Base-by-base conservation (phyloP, 2,329 filamentous ascomycete genomes). In the Septoria linicola region DNA sequence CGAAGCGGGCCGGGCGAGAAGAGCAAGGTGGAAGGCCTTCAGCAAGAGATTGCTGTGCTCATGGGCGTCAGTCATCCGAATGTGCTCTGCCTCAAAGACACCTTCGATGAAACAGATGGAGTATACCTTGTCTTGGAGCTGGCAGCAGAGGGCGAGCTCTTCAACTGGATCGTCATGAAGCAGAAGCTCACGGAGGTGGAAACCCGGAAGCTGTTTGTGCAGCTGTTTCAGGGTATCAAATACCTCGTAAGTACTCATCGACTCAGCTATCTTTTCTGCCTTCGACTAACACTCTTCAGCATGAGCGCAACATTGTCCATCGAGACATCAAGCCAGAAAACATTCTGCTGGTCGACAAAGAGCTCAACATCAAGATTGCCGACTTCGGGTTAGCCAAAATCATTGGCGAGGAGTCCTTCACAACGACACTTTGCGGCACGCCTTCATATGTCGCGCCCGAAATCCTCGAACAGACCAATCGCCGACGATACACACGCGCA, bases 311-410 rank as follows among this genome's bases (percentile, higher is more conserved):
- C 63, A 95, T 99, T 68, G 91, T 97, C 4, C 93, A 99, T 69
- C 87, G 93, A 51, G 93, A 99, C 63, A 96, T 99, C 72, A 97
- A 96, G 71, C 92, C 91, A 0, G 92, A 97, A 68, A 97, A 97
- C 64, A 97, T 99, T 27, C 74, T 99, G 7, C 75, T 99, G 30
- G 83, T 87, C 4, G 89, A 96, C 71, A 89, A 89, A 64, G 80
- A 93, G 27, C 74, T 96, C 21, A 84, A 85, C 53, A 85, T 96
- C 58, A 99, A 99, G 72, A 75, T 99, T 55, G 93, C 91, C 16
- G 93, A 99, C 70, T 99, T 99, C 71, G 93, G 93, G 39, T 79
- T 99, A 31, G 92, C 93, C 35, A 99, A 99, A 73, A 97, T 99
- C 59, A 96, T 99, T 59, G 95, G 95, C 57, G 93, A 99, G 69